Conservation (phyloP, 1,284 basidiomycete species). For the Cronartium quercuum region DNA sequence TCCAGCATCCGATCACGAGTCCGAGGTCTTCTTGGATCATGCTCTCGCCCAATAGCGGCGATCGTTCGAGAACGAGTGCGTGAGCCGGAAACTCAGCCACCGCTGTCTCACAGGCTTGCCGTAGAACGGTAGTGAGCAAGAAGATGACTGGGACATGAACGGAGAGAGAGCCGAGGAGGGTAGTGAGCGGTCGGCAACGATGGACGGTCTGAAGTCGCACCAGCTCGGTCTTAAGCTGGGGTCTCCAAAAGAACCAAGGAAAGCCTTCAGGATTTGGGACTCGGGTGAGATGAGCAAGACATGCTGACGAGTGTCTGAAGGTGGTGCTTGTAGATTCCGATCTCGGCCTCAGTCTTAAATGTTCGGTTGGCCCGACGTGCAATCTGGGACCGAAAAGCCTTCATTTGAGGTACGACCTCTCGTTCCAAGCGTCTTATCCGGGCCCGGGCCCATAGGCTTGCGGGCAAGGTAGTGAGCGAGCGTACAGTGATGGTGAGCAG, state of each 20-base stretch:
- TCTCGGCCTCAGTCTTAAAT: conserved; percentile 10
- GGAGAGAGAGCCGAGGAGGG: conserved; percentile 9
- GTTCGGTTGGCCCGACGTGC: conserved; percentile 8
- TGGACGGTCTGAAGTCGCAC: conserved; percentile 8
- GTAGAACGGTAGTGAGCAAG: conserved; percentile 9
- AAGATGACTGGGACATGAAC: conserved; percentile 31
- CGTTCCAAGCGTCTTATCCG: conserved; percentile 63
- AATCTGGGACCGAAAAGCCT: conserved; percentile 42
- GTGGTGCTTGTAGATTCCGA: conserved; percentile 5
- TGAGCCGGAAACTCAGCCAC: background rate
- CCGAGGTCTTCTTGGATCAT: conserved; percentile 18
- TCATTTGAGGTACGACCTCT: conserved; percentile 62
- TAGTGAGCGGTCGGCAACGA: conserved; percentile 14
- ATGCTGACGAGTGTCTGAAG: background rate
- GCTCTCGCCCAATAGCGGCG: conserved; percentile 8
- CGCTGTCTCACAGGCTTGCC: conserved; percentile 8
- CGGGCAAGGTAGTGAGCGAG: conserved; percentile 62
- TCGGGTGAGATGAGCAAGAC: background rate
- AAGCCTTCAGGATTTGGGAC: background rate
- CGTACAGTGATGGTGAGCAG: conserved; percentile 64
- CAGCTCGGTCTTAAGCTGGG: background rate
- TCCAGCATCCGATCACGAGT: conserved; percentile 20
- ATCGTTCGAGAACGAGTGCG: background rate
- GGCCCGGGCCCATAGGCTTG: conserved; percentile 69
- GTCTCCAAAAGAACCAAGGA: background rate